These are phyloP conservation scores for Lactarius hengduanensis DNA, from an alignment of 768 basidiomycete genomes.

Conservation along the genomic window DNA sequence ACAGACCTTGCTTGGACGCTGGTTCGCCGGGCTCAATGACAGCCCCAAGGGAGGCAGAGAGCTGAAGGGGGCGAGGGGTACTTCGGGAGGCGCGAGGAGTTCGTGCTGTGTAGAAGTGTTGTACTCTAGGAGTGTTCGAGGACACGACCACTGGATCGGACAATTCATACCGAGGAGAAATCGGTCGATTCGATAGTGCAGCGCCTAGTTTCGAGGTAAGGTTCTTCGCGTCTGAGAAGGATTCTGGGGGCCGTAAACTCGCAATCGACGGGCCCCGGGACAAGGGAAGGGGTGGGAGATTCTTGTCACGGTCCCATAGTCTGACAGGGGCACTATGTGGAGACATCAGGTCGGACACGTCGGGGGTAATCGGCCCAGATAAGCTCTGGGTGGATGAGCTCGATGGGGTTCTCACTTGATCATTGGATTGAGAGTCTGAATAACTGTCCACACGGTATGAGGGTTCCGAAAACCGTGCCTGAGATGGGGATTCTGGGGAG, in stretches of 20 bases:
- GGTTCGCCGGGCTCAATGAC: conserved; percentile 27
- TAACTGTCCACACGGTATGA: conserved; percentile 7
- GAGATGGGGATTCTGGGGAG: background rate
- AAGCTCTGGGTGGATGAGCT: conserved; percentile 27
- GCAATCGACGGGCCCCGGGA: conserved; percentile 22
- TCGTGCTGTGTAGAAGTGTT: conserved; percentile 4
- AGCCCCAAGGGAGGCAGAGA: conserved; percentile 14
- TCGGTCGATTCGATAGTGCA: conserved; percentile 2
- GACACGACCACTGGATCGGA: conserved; percentile 11
- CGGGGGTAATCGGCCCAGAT: conserved; percentile 24
- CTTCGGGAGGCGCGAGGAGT: conserved; percentile 10
- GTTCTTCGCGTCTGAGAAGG: conserved; percentile 13
- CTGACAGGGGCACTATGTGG: background rate
- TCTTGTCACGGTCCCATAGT: conserved; percentile 27
- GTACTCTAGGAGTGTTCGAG: conserved; percentile 10
- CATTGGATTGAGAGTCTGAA: conserved; percentile 12
- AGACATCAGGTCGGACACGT: conserved; percentile 8
- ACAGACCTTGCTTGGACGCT: conserved; percentile 20
- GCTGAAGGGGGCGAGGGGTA: conserved; percentile 28
- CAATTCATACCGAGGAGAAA: conserved; percentile 21
- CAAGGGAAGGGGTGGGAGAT: conserved; percentile 27
- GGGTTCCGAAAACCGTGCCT: conserved; percentile 26
- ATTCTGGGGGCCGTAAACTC: background rate
- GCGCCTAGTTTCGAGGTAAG: background rate
- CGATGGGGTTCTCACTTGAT: conserved; percentile 24